These are phyloP conservation scores for Lecanicillium sp. DNA, from an alignment of 2,329 filamentous ascomycete genomes.

Conservation along the genomic window DNA sequence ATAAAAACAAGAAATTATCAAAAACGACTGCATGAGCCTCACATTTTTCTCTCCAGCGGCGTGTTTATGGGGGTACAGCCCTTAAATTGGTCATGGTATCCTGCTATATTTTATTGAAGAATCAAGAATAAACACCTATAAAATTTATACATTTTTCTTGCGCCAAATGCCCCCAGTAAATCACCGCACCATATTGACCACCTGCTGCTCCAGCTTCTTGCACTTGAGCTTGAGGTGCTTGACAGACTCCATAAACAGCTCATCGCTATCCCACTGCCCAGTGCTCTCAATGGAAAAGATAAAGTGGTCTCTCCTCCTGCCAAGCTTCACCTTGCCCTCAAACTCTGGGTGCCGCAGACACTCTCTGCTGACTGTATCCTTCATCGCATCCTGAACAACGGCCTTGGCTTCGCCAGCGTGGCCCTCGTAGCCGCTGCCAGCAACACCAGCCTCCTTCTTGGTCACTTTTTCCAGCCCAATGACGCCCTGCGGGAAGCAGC, in stretches of 20 bases:
- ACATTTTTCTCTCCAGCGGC: too few relatives aligned
- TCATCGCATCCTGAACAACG: conserved; percentile 80
- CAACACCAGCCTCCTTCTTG: conserved; percentile 49
- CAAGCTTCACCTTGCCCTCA: conserved; percentile 89
- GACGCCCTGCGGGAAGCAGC: conserved; percentile 84
- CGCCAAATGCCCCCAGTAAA: conserved; percentile 5
- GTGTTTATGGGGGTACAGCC: too few relatives aligned
- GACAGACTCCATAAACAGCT: conserved; percentile 85
- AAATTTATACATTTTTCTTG: conserved; percentile 5
- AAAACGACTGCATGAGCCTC: too few relatives aligned
- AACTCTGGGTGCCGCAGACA: conserved; percentile 88
- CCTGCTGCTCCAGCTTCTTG: conserved; percentile 59
- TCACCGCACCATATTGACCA: conserved; percentile 55
- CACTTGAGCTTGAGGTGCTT: conserved; percentile 82
- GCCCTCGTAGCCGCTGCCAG: conserved; percentile 60
- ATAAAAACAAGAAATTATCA: background rate
- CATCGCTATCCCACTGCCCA: conserved; percentile 89
- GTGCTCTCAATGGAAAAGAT: conserved; percentile 95
- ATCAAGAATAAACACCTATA: conserved; percentile 4
- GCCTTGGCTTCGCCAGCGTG: conserved; percentile 77
- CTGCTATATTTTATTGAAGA: conserved; percentile 4
- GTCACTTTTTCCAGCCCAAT: conserved; percentile 72
- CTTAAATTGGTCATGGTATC: conserved; percentile 14
- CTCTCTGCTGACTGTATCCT: conserved; percentile 91
- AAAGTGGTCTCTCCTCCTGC: conserved; percentile 86